phyloP scores from a whole-genome alignment of 2,329 filamentous ascomycete genomes.

The Colletotrichum spinosum region DNA sequence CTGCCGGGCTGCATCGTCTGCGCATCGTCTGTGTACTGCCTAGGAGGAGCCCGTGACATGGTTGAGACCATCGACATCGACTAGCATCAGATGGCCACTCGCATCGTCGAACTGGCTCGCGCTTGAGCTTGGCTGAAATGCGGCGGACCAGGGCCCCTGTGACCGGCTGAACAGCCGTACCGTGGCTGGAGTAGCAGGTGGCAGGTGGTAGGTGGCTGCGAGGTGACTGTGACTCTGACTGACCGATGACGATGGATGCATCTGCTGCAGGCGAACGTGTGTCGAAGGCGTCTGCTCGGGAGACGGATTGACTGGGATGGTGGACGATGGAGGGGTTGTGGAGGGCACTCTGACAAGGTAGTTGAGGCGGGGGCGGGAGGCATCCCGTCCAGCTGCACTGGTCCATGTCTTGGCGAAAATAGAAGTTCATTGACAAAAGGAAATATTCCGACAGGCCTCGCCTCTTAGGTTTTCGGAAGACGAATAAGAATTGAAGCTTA shows the following conservation, averaged over 20 bases:
- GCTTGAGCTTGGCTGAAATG: constrained; percentile 22
- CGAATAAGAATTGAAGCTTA: not conserved
- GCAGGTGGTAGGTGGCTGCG: not conserved
- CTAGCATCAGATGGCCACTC: constrained; percentile 25
- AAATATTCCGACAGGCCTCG: constrained; percentile 12
- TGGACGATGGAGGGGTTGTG: not conserved
- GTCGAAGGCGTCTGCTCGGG: constrained; percentile 14
- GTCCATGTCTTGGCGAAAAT: constrained; percentile 10
- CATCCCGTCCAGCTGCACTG: constrained; percentile 13
- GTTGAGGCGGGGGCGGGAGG: constrained; percentile 16
- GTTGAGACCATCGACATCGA: constrained; percentile 14
- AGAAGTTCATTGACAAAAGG: not conserved
- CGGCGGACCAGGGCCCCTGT: constrained; percentile 14
- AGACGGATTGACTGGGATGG: too few species aligned
- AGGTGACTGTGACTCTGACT: constrained; percentile 4
- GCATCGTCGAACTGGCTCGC: constrained; percentile 1
- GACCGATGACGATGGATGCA: constrained; percentile 28
- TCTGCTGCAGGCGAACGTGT: constrained; percentile 33
- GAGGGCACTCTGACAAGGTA: too few species aligned
- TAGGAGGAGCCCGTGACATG: constrained; percentile 31
- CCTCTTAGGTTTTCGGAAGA: not conserved
- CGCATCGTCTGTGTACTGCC: constrained; percentile 26
- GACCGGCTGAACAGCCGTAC: constrained; percentile 5
- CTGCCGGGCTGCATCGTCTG: not conserved
- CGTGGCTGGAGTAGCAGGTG: too few species aligned